Evolutionary conservation across 163 green algal genomes (phyloP).

Genomic region (Chlamydomonas reinhardtii): DNA sequence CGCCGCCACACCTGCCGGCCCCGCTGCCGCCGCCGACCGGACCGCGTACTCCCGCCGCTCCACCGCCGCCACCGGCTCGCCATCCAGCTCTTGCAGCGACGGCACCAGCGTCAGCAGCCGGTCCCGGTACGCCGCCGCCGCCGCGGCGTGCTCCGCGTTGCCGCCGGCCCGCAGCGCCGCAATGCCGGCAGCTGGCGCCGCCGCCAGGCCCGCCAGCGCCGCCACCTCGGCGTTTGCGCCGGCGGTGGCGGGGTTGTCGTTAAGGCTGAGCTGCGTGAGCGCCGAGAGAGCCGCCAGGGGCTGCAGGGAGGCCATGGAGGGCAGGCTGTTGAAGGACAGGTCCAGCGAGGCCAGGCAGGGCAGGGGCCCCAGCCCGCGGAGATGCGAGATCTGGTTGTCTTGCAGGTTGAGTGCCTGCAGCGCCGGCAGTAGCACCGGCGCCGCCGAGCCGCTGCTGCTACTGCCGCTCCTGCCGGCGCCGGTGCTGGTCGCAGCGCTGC

Average conservation of each 20-base stretch:
- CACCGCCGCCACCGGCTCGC: not conserved
- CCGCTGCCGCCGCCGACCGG: not conserved
- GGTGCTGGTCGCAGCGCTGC: not conserved
- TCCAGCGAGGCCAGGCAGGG: constrained; percentile 21
- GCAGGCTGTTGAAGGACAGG: constrained; percentile 34
- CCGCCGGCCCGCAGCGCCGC: not conserved
- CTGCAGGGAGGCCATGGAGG: not conserved
- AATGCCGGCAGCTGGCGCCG: not conserved
- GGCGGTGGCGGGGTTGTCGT: constrained; percentile 12
- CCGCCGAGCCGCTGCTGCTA: too few relatives aligned
- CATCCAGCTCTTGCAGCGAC: constrained; percentile 15
- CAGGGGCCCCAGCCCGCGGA: not conserved
- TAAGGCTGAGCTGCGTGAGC: not conserved
- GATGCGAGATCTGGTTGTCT: not conserved
- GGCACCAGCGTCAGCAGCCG: constrained; percentile 9
- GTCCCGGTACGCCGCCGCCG: not conserved
- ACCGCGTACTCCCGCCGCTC: not conserved
- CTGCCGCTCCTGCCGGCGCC: not conserved
- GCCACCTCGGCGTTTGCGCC: not conserved
- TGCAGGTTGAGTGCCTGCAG: not conserved
- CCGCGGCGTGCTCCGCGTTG: not conserved
- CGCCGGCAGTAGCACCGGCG: not conserved
- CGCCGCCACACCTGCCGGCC: not conserved
- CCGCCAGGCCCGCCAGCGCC: not conserved
- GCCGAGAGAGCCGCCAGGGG: not conserved